Conservation (phyloP, 306 rosid species). For the Lotus japonicus region DNA sequence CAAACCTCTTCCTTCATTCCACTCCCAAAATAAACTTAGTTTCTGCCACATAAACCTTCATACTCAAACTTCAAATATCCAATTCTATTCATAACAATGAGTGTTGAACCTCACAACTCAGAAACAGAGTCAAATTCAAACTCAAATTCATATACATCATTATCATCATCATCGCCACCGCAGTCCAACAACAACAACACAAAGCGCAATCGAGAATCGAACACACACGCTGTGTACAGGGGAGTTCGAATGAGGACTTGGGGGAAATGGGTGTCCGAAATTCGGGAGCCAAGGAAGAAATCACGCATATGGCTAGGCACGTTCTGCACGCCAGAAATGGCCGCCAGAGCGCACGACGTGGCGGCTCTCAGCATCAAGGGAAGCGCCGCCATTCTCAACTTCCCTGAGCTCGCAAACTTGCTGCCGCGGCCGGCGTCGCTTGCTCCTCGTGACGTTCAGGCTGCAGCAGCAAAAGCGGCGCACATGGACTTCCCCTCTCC, state of each 20-base stretch:
- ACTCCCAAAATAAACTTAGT: no score
- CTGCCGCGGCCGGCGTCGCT: slow-evolving; percentile 82
- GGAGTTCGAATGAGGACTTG: slow-evolving; percentile 93
- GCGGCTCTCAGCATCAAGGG: slow-evolving; percentile 94
- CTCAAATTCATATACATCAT: slow-evolving; percentile 5
- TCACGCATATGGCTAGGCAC: slow-evolving; percentile 99
- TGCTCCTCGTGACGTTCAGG: slow-evolving; percentile 78
- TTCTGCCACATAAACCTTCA: no score
- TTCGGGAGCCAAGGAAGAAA: slow-evolving; percentile 89
- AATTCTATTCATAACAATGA: slow-evolving; percentile 10
- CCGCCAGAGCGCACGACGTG: slow-evolving; percentile 94
- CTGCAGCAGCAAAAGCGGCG: slow-evolving; percentile 86
- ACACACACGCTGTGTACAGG: slow-evolving; percentile 55
- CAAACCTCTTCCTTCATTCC: no score
- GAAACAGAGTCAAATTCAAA: slow-evolving; percentile 39
- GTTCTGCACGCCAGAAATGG: slow-evolving; percentile 85
- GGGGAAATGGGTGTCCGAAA: slow-evolving; percentile 99
- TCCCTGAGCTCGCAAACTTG: slow-evolving; percentile 56
- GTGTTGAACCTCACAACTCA: slow-evolving; percentile 22
- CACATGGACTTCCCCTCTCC: slow-evolving; percentile 42
- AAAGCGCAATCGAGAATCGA: slow-evolving; percentile 51
- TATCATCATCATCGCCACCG: slow-evolving; percentile 25
- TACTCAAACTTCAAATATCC: no score
- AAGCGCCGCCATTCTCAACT: slow-evolving; percentile 71
- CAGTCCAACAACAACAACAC: slow-evolving; percentile 22